Conservation (phyloP, 1,284 basidiomycete genomes). For the Rhodofomes roseus region DNA sequence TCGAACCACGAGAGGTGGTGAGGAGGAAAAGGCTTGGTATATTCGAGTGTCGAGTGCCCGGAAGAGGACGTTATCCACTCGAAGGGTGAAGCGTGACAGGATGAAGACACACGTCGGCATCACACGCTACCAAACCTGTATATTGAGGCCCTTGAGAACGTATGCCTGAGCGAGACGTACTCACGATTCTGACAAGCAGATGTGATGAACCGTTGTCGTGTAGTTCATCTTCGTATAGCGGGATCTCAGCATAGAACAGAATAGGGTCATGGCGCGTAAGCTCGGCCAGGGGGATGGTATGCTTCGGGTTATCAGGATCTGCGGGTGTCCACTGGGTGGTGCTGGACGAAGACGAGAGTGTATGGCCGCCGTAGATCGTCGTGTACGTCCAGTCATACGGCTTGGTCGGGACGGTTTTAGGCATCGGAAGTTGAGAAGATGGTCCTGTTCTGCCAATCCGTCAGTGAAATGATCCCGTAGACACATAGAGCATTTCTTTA, state of each 20-base stretch:
- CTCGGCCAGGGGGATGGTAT: slow-evolving; percentile 77
- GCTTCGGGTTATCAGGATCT: slow-evolving; percentile 46
- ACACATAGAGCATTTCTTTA: not conserved
- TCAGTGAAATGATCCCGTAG: slow-evolving; percentile 4
- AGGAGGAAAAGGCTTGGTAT: slow-evolving; percentile 77
- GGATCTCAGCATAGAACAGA: slow-evolving; percentile 90
- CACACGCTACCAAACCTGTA: slow-evolving; percentile 62
- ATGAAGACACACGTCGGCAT: slow-evolving; percentile 98
- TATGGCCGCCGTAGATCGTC: slow-evolving; percentile 77
- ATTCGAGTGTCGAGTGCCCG: slow-evolving; percentile 87
- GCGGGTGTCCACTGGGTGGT: slow-evolving; percentile 45
- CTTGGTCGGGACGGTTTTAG: slow-evolving; percentile 72
- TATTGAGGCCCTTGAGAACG: not conserved
- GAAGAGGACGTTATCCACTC: slow-evolving; percentile 96
- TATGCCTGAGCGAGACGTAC: slow-evolving; percentile 30
- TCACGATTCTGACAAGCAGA: slow-evolving; percentile 80
- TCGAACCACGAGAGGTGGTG: slow-evolving; percentile 64
- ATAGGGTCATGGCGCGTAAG: slow-evolving; percentile 91
- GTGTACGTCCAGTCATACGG: slow-evolving; percentile 99
- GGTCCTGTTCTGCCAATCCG: slow-evolving; percentile 52
- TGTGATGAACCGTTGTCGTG: slow-evolving; percentile 91
- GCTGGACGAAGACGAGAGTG: slow-evolving; percentile 19
- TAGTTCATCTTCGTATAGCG: slow-evolving; percentile 90
- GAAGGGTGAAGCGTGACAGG: slow-evolving; percentile 86
- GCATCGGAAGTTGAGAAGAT: slow-evolving; percentile 62